Conservation (phyloP, 2,329 filamentous ascomycete genomes). For the Trichophyton simii region DNA sequence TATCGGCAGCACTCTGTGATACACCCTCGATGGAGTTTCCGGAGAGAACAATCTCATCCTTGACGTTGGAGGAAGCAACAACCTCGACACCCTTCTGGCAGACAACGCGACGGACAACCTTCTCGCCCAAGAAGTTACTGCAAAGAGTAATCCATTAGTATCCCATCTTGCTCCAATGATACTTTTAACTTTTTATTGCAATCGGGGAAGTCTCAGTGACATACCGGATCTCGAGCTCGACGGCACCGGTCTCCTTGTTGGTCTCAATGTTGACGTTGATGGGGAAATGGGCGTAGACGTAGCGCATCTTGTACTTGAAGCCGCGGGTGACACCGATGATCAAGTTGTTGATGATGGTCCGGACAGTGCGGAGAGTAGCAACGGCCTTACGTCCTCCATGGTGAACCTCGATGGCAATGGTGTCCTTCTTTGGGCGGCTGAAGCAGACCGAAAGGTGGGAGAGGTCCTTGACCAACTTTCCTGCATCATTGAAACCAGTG, state of each 20-base stretch:
- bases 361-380: conserved; percentile 94
- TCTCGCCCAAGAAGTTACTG: conserved; percentile 98
- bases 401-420: conserved; percentile 96
- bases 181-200: too few relatives aligned
- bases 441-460: conserved; percentile 95
- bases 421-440: conserved; percentile 68
- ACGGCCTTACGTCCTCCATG: conserved; percentile 97
- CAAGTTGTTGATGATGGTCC: conserved; percentile 96
- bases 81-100: conserved; percentile 88
- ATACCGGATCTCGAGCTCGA: conserved; percentile 94
- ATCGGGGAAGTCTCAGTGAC: conserved; percentile 18
- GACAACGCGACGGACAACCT: conserved; percentile 84
- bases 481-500: conserved; percentile 32
- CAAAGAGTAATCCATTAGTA: conserved; percentile 6
- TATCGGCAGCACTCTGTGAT: conserved; percentile 95
- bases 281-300: conserved; percentile 99
- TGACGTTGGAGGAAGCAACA: conserved; percentile 77
- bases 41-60: conserved; percentile 88
- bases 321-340: conserved; percentile 97
- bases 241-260: conserved; percentile 78
- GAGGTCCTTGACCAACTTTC: conserved; percentile 95
- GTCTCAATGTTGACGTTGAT: conserved; percentile 99
- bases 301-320: conserved; percentile 99
- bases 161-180: neutral
- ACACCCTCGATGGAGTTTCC: conserved; percentile 97